phyloP scores from a whole-genome alignment of 306 rosid genomes.

The Calophaca sinica region DNA sequence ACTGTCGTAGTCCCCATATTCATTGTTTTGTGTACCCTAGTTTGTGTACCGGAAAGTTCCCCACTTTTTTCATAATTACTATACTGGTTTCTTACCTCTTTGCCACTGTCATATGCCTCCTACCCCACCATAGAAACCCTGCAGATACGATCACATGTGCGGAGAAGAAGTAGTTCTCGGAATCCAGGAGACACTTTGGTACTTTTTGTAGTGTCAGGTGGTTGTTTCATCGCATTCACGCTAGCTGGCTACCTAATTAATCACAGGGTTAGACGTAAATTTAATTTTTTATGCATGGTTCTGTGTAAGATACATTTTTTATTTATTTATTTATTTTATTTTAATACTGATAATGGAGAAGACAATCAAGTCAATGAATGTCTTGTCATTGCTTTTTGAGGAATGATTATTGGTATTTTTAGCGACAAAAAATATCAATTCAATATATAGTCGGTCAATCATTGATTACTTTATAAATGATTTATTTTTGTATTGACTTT shows the following conservation, averaged over 20 bases:
- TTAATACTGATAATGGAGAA: background rate
- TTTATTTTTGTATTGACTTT: background rate
- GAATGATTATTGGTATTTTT: slow-evolving; percentile 21
- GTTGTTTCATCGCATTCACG: slow-evolving; percentile 40
- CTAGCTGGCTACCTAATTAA: slow-evolving; percentile 21
- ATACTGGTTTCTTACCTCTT: background rate
- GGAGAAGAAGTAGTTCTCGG: slow-evolving; percentile 5
- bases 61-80: no score
- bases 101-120: background rate
- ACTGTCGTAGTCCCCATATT: no score
- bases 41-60: no score
- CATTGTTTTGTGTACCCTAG: no score
- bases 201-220: slow-evolving; percentile 23
- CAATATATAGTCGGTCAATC: background rate
- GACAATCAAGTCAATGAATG: slow-evolving; percentile 28
- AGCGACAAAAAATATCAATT: background rate
- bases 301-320: background rate
- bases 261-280: no score
- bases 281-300: background rate
- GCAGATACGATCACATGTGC: slow-evolving; percentile 34
- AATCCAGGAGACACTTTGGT: slow-evolving; percentile 32
- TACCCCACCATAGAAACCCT: slow-evolving; percentile 25
- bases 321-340: no score
- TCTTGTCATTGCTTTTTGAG: slow-evolving; percentile 39
- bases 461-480: background rate